Evolutionary conservation across 495 filamentous ascomycete species (phyloP).

Genomic region (Platismatia glauca): DNA sequence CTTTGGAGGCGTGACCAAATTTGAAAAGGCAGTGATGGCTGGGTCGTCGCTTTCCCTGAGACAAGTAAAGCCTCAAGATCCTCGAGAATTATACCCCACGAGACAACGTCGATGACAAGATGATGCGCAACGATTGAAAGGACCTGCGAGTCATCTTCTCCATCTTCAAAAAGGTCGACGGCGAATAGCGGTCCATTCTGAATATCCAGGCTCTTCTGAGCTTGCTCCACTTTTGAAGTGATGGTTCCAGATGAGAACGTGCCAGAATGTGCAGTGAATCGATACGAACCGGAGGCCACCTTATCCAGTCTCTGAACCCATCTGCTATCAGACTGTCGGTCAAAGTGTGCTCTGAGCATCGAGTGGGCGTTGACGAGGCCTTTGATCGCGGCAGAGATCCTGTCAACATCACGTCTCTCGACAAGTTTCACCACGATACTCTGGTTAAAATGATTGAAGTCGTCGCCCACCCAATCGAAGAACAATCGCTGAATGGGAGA

Average conservation of each 20-base stretch:
- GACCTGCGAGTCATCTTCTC: conserved; percentile 34
- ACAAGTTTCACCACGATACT: conserved; percentile 56
- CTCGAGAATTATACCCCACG: conserved; percentile 58
- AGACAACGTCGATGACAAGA: conserved; percentile 60
- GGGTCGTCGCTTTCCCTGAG: conserved; percentile 25
- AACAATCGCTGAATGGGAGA: conserved; percentile 66
- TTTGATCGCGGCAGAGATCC: conserved; percentile 47
- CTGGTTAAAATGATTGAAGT: conserved; percentile 54
- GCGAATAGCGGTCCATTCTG: conserved; percentile 38
- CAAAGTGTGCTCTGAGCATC: conserved; percentile 61
- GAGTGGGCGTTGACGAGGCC: conserved; percentile 55
- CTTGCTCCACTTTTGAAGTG: conserved; percentile 24
- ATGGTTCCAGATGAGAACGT: conserved; percentile 23
- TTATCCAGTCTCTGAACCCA: conserved; percentile 33
- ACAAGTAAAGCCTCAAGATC: conserved; percentile 56
- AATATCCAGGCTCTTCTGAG: conserved; percentile 37
- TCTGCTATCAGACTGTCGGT: conserved; percentile 21
- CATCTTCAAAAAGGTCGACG: conserved; percentile 41
- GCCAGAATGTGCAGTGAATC: conserved; percentile 26
- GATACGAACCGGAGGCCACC: conserved; percentile 34
- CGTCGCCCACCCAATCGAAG: conserved; percentile 46
- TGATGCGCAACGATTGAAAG: conserved; percentile 60
- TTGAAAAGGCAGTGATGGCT: conserved; percentile 49
- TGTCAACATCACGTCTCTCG: conserved; percentile 35
- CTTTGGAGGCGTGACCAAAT: conserved; percentile 49